Percentiles rank a stretch among this genome's conserved stretches.
Conservation (phyloP, 441 rosid species). For the Pelargonium citronellum region DNA sequence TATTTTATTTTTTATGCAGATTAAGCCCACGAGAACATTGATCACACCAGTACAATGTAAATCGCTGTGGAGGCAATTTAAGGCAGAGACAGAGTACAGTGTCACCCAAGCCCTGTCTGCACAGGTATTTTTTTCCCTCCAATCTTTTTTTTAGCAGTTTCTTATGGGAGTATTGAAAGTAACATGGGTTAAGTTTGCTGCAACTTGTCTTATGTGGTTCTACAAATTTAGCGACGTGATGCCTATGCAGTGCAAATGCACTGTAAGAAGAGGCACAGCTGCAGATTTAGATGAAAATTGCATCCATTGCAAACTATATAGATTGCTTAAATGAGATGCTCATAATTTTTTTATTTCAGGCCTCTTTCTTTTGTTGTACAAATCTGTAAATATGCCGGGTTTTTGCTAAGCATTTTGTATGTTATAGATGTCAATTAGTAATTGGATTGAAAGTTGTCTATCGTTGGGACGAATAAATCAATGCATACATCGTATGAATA, state of each 20-base stretch:
- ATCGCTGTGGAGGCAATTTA: constrained; percentile 94
- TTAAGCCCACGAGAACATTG: constrained; percentile 68
- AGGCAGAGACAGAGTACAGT: constrained; percentile 80
- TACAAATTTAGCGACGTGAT: neutral
- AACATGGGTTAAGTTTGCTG: neutral
- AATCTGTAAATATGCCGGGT: too few species aligned
- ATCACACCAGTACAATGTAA: constrained; percentile 97
- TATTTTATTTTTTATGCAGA: constrained; percentile 34
- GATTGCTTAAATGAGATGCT: neutral
- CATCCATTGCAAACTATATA: neutral
- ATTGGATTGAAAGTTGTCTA: too few species aligned
- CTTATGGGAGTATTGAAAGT: neutral
- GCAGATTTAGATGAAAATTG: neutral
- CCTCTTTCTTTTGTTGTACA: too few species aligned
- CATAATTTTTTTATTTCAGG: neutral
- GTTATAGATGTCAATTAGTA: too few species aligned
- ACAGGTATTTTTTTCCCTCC: constrained; percentile 48
- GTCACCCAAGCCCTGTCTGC: constrained; percentile 97
- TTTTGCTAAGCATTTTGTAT: too few species aligned
- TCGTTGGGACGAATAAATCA: too few species aligned
- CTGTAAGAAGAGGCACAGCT: neutral
- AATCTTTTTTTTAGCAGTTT: neutral
- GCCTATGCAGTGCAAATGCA: neutral
- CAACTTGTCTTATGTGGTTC: neutral
- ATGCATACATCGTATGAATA: too few species aligned